Conservation (phyloP, 768 basidiomycete genomes). For the Cubamyces sp. region DNA sequence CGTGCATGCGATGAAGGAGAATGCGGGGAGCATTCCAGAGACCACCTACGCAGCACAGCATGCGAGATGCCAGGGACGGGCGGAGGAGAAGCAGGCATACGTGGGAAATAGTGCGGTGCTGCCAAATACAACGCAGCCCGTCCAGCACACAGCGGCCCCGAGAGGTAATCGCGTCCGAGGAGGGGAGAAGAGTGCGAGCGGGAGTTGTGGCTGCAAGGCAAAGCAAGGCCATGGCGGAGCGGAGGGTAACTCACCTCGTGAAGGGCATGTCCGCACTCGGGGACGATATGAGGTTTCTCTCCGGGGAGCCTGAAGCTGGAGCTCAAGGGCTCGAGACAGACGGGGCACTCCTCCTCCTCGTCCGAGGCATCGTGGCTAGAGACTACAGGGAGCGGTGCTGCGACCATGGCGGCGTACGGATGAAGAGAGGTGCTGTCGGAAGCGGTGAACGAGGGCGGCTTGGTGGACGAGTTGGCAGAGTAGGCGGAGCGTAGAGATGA, state of each 20-base stretch:
- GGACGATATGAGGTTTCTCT: conserved; percentile 96
- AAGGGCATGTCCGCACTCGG: conserved; percentile 97
- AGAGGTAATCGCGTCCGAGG: background rate
- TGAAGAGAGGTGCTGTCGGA: conserved; percentile 47
- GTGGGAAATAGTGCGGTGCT: conserved; percentile 21
- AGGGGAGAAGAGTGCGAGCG: background rate
- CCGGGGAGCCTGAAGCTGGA: conserved; percentile 93
- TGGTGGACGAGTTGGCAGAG: conserved; percentile 38
- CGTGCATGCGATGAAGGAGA: background rate
- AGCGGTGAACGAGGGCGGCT: conserved; percentile 38
- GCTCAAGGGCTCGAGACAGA: conserved; percentile 93
- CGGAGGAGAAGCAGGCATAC: background rate
- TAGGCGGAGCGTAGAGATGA: conserved; percentile 53
- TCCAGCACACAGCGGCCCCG: background rate
- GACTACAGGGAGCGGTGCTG: conserved; percentile 73
- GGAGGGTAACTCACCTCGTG: conserved; percentile 67
- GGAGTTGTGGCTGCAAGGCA: background rate
- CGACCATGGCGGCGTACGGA: conserved; percentile 63
- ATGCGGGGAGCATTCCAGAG: conserved; percentile 10
- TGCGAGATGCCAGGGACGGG: conserved; percentile 3
- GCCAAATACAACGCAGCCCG: conserved; percentile 5
- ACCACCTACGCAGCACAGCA: conserved; percentile 1
- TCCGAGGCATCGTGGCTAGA: conserved; percentile 58
- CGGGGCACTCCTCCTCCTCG: conserved; percentile 92
- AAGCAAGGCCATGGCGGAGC: background rate